Evolutionary conservation across 345 rosid species (phyloP).

Genomic region (Aethionema arabicum): DNA sequence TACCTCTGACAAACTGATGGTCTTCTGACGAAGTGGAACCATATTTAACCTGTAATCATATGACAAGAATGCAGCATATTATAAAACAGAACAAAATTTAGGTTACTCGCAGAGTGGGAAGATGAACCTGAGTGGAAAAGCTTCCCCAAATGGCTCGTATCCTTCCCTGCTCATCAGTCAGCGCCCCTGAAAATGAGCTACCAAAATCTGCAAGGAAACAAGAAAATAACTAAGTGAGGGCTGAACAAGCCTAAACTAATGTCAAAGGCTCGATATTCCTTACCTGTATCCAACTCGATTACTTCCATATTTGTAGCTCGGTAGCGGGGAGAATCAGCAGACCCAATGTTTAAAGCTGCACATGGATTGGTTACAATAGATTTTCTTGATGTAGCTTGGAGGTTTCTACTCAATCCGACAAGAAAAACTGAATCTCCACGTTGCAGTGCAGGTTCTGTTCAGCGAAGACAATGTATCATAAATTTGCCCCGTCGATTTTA

Average conservation of each 20-base stretch:
- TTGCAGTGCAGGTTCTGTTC: constrained; percentile 72
- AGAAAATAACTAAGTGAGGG: constrained; percentile 16
- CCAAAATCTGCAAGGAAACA: constrained; percentile 71
- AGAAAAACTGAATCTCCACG: constrained; percentile 94
- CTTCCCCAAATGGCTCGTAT: constrained; percentile 96
- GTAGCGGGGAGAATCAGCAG: constrained; percentile 90
- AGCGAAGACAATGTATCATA: constrained; percentile 12
- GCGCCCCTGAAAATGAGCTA: constrained; percentile 90
- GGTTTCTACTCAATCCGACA: constrained; percentile 85
- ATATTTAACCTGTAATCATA: constrained; percentile 59
- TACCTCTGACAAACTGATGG: constrained; percentile 89
- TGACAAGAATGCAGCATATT: constrained; percentile 21
- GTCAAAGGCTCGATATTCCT: constrained; percentile 26
- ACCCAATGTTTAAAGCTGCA: constrained; percentile 82
- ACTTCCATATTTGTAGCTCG: constrained; percentile 98
- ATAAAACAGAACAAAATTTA: neutral
- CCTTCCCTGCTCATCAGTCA: constrained; percentile 84
- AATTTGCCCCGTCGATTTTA: neutral
- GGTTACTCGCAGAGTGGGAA: constrained; percentile 19
- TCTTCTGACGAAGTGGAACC: constrained; percentile 77
- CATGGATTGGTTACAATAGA: constrained; percentile 85
- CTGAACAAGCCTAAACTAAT: neutral
- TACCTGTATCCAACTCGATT: constrained; percentile 93
- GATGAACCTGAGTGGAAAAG: constrained; percentile 86
- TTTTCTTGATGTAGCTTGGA: constrained; percentile 89